Conservation (phyloP, 148 eudicot genomes). For the Diospyros lotus region DNA sequence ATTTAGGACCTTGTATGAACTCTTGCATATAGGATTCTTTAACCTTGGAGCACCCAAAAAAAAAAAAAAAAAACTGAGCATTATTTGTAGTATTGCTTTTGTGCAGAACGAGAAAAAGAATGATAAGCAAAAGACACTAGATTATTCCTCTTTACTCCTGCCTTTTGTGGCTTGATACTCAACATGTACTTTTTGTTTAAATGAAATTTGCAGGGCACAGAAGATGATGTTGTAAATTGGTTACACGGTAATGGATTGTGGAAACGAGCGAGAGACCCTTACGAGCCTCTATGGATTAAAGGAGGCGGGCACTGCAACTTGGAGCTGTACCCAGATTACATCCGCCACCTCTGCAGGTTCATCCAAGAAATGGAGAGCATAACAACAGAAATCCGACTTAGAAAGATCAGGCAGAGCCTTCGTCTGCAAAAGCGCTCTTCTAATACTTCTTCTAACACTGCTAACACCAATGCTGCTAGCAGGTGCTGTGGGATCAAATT, state of each 20-base stretch:
- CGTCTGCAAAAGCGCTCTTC: slow-evolving; percentile 22
- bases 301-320: slow-evolving; percentile 99
- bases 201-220: slow-evolving; percentile 66
- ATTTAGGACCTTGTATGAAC: too few relatives aligned
- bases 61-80: too few relatives aligned
- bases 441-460: slow-evolving; percentile 10
- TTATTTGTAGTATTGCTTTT: too few relatives aligned
- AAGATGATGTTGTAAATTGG: slow-evolving; percentile 96
- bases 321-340: slow-evolving; percentile 95
- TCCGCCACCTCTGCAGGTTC: slow-evolving; percentile 81
- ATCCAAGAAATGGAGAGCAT: slow-evolving; percentile 86
- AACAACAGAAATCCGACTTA: slow-evolving; percentile 66
- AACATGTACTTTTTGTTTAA: background rate
- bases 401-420: slow-evolving; percentile 54
- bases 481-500: slow-evolving; percentile 43
- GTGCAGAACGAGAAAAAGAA: too few relatives aligned
- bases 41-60: too few relatives aligned
- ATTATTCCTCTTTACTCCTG: too few relatives aligned
- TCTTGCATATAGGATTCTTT: too few relatives aligned
- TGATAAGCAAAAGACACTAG: too few relatives aligned
- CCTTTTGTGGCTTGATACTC: too few relatives aligned
- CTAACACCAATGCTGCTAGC: slow-evolving; percentile 14
- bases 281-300: slow-evolving; percentile 97
- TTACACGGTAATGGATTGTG: slow-evolving; percentile 83
- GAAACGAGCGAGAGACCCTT: slow-evolving; percentile 83